Percentiles rank a stretch among this genome's conserved stretches.
These are phyloP conservation scores for Hypericum androsaemum DNA, from an alignment of 345 rosid species.

Conservation along the genomic window DNA sequence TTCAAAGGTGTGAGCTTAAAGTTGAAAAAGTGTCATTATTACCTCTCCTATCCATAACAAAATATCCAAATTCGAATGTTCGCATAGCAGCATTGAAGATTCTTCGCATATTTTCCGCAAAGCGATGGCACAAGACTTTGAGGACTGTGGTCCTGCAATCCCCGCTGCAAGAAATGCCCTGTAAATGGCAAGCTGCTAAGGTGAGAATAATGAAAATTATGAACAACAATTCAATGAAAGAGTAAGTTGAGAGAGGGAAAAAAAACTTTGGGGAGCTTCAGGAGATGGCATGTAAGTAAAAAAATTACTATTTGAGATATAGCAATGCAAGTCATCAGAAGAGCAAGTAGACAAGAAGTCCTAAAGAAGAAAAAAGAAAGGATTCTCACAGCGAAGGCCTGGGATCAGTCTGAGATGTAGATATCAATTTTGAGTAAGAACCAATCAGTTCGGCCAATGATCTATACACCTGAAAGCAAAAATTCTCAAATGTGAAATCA, in stretches of 20 bases:
- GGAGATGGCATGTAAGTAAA: too few species aligned
- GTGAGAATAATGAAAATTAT: constrained; percentile 11
- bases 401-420: constrained; percentile 49
- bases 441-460: constrained; percentile 88
- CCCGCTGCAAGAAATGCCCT: constrained; percentile 96
- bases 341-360: constrained; percentile 1
- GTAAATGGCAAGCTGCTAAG: constrained; percentile 45
- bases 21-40: neutral
- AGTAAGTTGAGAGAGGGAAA: too few species aligned
- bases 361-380: constrained; percentile 6
- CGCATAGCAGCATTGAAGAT: constrained; percentile 52
- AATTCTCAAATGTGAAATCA: neutral
- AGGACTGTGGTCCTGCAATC: constrained; percentile 60
- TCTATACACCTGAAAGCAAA: constrained; percentile 67
- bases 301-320: too few species aligned
- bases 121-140: constrained; percentile 77
- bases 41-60: constrained; percentile 94
- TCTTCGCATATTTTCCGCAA: constrained; percentile 90
- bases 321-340: too few species aligned
- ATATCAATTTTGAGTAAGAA: constrained; percentile 87
- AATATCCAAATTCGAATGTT: constrained; percentile 79
- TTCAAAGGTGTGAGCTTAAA: too few species aligned
- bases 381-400: constrained; percentile 69
- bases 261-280: too few species aligned
- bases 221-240: neutral